phyloP scores from a whole-genome alignment of 2,329 filamentous ascomycete species.

The Westerdykella ornata region DNA sequence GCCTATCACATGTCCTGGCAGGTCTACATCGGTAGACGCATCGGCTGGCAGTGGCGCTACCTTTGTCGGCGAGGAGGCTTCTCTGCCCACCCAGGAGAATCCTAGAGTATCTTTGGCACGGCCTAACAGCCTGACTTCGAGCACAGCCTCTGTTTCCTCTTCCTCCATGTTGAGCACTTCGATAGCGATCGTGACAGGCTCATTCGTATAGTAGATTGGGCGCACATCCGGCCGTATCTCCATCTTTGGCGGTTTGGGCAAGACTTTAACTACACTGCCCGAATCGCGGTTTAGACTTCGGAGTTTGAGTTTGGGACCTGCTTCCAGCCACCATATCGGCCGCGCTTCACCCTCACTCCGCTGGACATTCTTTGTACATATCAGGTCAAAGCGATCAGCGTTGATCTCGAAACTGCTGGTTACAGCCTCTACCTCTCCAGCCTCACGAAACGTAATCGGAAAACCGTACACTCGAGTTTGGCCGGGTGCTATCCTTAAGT shows the following conservation, averaged over 20 bases:
- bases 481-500: conserved; percentile 61
- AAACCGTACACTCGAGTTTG: conserved; percentile 66
- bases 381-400: conserved; percentile 59
- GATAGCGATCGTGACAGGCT: conserved; percentile 62
- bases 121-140: conserved; percentile 64
- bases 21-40: conserved; percentile 21
- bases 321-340: conserved; percentile 32
- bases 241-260: conserved; percentile 89
- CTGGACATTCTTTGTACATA: conserved; percentile 53
- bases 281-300: conserved; percentile 25
- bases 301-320: conserved; percentile 18
- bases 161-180: conserved; percentile 77
- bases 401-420: conserved; percentile 59
- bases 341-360: conserved; percentile 11
- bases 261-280: conserved; percentile 58
- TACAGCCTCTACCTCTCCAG: conserved; percentile 65
- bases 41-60: conserved; percentile 21
- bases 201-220: conserved; percentile 78
- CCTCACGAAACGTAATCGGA: conserved; percentile 67
- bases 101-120: conserved; percentile 42
- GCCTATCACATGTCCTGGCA: conserved; percentile 35
- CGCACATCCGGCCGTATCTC: conserved; percentile 59
- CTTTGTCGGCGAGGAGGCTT: conserved; percentile 28
- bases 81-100: conserved; percentile 43
- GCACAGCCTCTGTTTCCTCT: conserved; percentile 62